These are phyloP conservation scores for Kappamyces sp. DNA, from an alignment of 192 early-diverging fungal genomes.

Conservation along the genomic window DNA sequence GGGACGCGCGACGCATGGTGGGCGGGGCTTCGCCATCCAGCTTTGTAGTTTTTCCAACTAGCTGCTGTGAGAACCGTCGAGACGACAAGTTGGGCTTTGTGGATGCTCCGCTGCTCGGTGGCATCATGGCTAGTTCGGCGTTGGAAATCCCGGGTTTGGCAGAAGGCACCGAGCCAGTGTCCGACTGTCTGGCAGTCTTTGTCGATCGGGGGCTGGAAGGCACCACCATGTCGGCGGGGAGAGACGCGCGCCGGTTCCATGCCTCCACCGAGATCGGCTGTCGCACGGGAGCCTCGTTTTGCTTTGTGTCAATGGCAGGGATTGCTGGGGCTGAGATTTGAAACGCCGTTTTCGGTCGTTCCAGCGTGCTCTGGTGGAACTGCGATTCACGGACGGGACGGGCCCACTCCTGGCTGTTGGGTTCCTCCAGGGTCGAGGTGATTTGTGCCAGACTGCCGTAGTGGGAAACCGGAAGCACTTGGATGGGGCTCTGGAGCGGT, in stretches of 20 bases:
- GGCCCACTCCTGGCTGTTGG: conserved; percentile 5
- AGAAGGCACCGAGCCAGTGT: not conserved
- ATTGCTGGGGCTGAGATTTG: conserved; percentile 1
- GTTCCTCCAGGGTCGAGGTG: not conserved
- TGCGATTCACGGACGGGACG: not conserved
- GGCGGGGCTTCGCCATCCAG: not conserved
- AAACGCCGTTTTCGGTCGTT: conserved; percentile 2
- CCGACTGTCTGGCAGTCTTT: not conserved
- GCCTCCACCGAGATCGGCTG: conserved; percentile 5
- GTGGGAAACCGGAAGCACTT: conserved; percentile 2
- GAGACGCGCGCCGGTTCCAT: not conserved
- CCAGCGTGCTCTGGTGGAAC: conserved; percentile 3
- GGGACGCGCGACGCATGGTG: not conserved
- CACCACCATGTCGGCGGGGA: not conserved
- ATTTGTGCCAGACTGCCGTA: not conserved
- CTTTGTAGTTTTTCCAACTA: not conserved
- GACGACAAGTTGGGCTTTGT: not conserved
- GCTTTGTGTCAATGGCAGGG: conserved; percentile 2
- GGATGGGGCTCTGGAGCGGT: not conserved
- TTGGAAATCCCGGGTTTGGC: conserved; percentile 1
- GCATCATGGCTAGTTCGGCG: not conserved
- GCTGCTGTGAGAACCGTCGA: not conserved
- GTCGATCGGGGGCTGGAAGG: conserved; percentile 2
- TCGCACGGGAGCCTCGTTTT: not conserved
- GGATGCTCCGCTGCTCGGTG: not conserved